Base-by-base conservation (phyloP, 257 asterid species). In the Fraxinus quadrangulata region DNA sequence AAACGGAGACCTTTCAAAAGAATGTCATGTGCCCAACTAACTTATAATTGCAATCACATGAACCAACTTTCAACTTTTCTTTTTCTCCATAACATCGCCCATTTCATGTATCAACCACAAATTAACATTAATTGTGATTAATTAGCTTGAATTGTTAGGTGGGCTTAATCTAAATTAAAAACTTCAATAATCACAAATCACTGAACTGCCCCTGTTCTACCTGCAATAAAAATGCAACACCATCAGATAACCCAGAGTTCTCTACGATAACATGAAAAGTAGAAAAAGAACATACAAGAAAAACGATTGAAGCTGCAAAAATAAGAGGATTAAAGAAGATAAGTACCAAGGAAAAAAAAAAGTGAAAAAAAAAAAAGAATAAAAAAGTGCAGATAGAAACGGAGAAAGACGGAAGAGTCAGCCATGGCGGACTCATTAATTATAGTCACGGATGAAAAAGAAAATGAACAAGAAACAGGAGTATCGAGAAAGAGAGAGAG, bases 41-140 rank as follows among this genome's bases (percentile, higher is more conserved):
- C 77, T 73, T 74, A 2, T 80, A 88, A 87, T 86, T 81, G 75
- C 85, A 78, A 80, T 86, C 93, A 90, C 90, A 88, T 84, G 93
- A 84, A 84, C 71, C 65, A 74, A 59, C 77, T 42, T 70, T 73
- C 40, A 65, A 73, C 70, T 74, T 54, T 71, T 47, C 34, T 33
- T 70, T 69, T 80, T 66, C 66, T n/a, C 26, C 45, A 72, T 8
- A 65, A 49, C 66, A 47, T 71, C 67, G n/a, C 74, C 61, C 45
- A 49, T 67, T 68, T 70, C 69, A 54, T 42, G 33, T n/a, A 26
- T 40, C 78, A 77, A 61, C 77, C 54, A 63, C 13, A 83, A 79
- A 72, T 39, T 61, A 70, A 54, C 70, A 42, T 45, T 40, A 77
- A 67, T 78, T 67, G 40, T 2, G 33, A 45, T 31, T 17, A 34